phyloP scores from a whole-genome alignment of 1,284 basidiomycete species.

The Malassezia vespertilionis region DNA sequence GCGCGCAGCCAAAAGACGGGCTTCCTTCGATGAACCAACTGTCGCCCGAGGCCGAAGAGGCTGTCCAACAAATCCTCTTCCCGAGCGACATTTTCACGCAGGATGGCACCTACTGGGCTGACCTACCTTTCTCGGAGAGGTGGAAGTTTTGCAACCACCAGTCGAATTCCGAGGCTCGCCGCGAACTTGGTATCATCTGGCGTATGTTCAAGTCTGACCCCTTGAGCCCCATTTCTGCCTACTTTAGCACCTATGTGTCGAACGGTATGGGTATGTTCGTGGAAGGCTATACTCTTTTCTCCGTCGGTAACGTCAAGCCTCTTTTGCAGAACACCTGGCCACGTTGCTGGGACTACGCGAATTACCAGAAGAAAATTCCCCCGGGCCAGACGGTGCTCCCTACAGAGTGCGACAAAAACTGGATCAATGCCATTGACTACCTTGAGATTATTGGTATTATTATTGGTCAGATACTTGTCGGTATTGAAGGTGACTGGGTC shows the following conservation, averaged over 20 bases:
- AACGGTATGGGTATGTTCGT: conserved; percentile 54
- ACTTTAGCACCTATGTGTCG: conserved; percentile 52
- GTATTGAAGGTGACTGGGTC: conserved; percentile 55
- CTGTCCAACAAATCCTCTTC: conserved; percentile 37
- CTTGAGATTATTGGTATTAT: conserved; percentile 54
- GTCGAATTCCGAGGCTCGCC: conserved; percentile 49
- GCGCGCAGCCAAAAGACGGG: background rate
- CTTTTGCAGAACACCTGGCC: conserved; percentile 8
- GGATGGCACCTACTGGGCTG: conserved; percentile 48
- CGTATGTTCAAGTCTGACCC: conserved; percentile 53
- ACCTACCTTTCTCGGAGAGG: conserved; percentile 39
- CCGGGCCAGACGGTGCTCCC: background rate
- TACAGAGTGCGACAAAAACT: conserved; percentile 50
- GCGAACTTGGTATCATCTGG: conserved; percentile 50
- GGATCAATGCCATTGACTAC: conserved; percentile 51
- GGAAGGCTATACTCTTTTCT: conserved; percentile 52
- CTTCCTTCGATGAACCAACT: background rate
- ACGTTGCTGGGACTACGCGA: conserved; percentile 51
- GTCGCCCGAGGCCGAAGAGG: conserved; percentile 11
- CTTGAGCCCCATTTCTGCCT: conserved; percentile 49
- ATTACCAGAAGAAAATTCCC: conserved; percentile 49
- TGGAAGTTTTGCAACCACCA: conserved; percentile 50
- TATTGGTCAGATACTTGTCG: conserved; percentile 53
- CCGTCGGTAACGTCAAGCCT: conserved; percentile 51
- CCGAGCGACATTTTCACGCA: conserved; percentile 38